These are phyloP conservation scores for Sporobolomyces phaffii DNA, from an alignment of 768 basidiomycete genomes.

Conservation along the genomic window DNA sequence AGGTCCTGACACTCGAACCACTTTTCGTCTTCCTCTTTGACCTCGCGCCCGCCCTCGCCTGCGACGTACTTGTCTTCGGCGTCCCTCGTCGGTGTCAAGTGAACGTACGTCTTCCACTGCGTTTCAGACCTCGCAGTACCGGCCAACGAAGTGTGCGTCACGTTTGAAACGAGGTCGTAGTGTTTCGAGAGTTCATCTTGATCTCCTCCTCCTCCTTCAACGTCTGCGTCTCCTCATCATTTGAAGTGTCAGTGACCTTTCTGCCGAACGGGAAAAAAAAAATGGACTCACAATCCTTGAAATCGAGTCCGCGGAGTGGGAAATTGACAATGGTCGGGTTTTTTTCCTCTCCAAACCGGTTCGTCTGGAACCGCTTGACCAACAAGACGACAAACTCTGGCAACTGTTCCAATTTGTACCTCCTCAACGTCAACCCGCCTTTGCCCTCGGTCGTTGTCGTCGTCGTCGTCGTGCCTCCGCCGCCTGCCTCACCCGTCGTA, in stretches of 20 bases:
- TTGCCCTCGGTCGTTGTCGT: background rate
- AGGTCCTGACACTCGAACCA: slow-evolving; percentile 97
- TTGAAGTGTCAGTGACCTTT: no score
- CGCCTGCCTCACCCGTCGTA: slow-evolving; percentile 50
- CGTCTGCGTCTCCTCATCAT: background rate
- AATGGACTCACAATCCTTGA: slow-evolving; percentile 76
- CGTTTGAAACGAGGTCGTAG: slow-evolving; percentile 93
- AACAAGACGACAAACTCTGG: slow-evolving; percentile 90
- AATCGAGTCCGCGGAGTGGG: slow-evolving; percentile 86
- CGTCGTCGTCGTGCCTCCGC: slow-evolving; percentile 48
- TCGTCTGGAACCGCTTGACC: slow-evolving; percentile 94
- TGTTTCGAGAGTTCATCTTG: slow-evolving; percentile 56
- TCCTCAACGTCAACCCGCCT: slow-evolving; percentile 67
- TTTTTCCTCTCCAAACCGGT: slow-evolving; percentile 64
- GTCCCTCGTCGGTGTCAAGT: slow-evolving; percentile 50
- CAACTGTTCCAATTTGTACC: slow-evolving; percentile 81
- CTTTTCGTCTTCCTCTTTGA: slow-evolving; percentile 66
- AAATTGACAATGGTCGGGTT: slow-evolving; percentile 99
- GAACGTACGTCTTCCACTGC: slow-evolving; percentile 86
- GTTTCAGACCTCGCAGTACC: slow-evolving; percentile 92
- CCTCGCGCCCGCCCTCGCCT: slow-evolving; percentile 41
- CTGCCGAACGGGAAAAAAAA: slow-evolving; percentile 8
- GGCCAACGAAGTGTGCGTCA: slow-evolving; percentile 88
- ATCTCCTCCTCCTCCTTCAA: slow-evolving; percentile 71
- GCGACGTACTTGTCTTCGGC: slow-evolving; percentile 49